Conservation (phyloP, 441 rosid species). For the Adansonia grandidieri region DNA sequence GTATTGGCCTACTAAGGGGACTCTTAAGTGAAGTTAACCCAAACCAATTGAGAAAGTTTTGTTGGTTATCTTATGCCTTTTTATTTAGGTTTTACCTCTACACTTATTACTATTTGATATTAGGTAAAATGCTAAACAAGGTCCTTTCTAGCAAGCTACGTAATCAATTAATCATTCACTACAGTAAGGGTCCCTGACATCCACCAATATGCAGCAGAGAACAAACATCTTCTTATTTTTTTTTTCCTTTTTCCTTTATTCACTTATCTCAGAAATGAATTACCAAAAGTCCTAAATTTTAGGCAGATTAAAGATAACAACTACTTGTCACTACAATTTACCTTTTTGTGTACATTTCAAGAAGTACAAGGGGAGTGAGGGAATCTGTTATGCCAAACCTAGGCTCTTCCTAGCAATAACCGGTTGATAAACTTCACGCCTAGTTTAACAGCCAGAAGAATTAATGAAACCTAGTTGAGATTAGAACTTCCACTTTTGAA, state of each 20-base stretch:
- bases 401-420: not conserved
- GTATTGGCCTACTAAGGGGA: not conserved
- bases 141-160: conserved; percentile 4
- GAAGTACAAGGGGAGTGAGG: not conserved
- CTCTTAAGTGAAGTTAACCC: not conserved
- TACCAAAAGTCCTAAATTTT: not conserved
- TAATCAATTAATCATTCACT: conserved; percentile 20
- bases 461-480: conserved; percentile 1
- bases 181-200: not conserved
- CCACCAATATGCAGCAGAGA: conserved; percentile 18
- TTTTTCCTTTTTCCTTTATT: not conserved
- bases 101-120: not conserved
- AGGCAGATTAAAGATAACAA: not conserved
- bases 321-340: not conserved
- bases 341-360: not conserved
- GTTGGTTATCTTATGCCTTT: not conserved
- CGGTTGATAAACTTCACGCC: not conserved
- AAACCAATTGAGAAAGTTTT: not conserved
- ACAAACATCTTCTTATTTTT: not conserved
- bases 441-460: not conserved
- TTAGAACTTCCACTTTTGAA: not conserved
- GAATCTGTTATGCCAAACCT: not conserved
- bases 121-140: not conserved
- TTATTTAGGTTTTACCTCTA: not conserved
- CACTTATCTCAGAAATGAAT: not conserved